Base-by-base conservation (phyloP, 192 early-diverging fungal genomes). In the Kappamyces sp. region DNA sequence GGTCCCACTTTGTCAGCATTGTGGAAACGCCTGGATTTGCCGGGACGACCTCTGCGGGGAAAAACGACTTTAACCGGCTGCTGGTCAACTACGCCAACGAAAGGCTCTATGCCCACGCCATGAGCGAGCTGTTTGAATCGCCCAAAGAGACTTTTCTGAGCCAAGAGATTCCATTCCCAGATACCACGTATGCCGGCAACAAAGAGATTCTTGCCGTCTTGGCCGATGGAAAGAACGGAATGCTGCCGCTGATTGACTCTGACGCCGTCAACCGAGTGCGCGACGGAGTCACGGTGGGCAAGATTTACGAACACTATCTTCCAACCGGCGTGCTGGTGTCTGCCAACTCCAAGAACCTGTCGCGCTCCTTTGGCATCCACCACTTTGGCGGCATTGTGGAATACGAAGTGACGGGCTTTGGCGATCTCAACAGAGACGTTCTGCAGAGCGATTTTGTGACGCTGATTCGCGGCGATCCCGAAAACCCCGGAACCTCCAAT, bases 1-100 rank as follows among this genome's bases (percentile, higher is more conserved):
- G 85, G 86, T 75, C 79, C 49, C 90, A 93, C 67, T 94, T 93
- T 69, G 78, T 98, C 43, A 87, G 86, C 4, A 66, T 93, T n/a
- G 62, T 91, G 5, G 91, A 93, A 66, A 75, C 81, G 41, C 75
- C 83, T 33, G 91, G 49, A 62, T 83, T 64, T 68, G 62, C 58
- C 5, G 50, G 59, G 6, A 22, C 38, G 22, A 43, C 41, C 6
- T 51, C 43, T 11, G 2, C 8, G 1, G 64, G 65, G 29, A 22
- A 22, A 22, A 48, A 76, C 58, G 65, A 54, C 6, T 79, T 78
- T 60, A 66, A 76, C 32, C 68, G 73, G 3, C 53, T 83, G 42
- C 63, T 81, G 12, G 54, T 66, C 39, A 83, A 83, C 67, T 83
- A 66, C 50, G 73, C 68, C 43, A 74, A 78, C 60, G 79, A 76